Evolutionary conservation across 805 yeast species (phyloP).

Genomic region (Tetrapisispora fleetii): DNA sequence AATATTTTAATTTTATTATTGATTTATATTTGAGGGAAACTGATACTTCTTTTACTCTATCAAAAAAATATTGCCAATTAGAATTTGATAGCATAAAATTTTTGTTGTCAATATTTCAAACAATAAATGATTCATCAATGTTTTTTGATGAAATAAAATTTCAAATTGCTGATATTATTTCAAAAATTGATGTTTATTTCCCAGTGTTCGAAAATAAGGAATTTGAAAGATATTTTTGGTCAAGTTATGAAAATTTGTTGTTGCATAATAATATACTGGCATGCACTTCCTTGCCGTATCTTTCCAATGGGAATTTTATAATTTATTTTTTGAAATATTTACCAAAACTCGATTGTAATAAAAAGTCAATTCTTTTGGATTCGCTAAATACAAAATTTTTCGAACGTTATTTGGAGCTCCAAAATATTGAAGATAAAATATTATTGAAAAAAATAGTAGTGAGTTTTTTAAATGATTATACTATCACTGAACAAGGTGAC

Average conservation of each 20-base stretch:
- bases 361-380: background rate
- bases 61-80: background rate
- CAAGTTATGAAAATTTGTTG: slow-evolving; percentile 10
- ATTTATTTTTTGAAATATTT: slow-evolving; percentile 3
- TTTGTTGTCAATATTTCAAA: slow-evolving; percentile 8
- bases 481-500: slow-evolving; percentile 76
- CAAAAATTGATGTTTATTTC: background rate
- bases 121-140: slow-evolving; percentile 7
- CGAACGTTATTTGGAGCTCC: background rate
- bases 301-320: slow-evolving; percentile 6
- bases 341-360: background rate
- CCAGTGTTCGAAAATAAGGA: background rate
- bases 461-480: slow-evolving; percentile 59
- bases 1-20: slow-evolving; percentile 7
- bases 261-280: slow-evolving; percentile 11
- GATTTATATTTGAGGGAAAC: slow-evolving; percentile 1
- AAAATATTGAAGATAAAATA: background rate
- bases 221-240: slow-evolving; percentile 5
- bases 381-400: background rate
- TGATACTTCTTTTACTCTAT: slow-evolving; percentile 11
- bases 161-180: slow-evolving; percentile 1
- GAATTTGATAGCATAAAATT: background rate
- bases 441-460: background rate
- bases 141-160: slow-evolving; percentile 8
- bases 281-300: slow-evolving; percentile 12